These are phyloP conservation scores for Mycosphaerella sp. DNA, from an alignment of 2,329 filamentous ascomycete species.

Conservation along the genomic window DNA sequence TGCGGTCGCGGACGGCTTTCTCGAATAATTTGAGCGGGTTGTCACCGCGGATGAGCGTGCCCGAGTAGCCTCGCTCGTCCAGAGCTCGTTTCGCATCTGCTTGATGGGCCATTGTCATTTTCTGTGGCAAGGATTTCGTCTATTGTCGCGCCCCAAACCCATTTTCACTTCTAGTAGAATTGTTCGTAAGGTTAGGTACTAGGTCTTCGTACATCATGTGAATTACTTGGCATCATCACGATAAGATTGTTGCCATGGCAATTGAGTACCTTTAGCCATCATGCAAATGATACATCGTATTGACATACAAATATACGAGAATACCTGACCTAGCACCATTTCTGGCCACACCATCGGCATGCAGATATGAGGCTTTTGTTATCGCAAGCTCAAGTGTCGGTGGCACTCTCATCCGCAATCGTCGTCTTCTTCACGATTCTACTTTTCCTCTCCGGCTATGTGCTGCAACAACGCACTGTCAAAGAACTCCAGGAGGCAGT, in stretches of 20 bases:
- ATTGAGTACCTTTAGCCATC: constrained; percentile 2
- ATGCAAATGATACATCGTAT: constrained; percentile 3
- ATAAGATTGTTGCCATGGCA: neutral
- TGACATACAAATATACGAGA: too few relatives aligned
- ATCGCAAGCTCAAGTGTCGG: constrained; percentile 64
- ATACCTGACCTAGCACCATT: constrained; percentile 4
- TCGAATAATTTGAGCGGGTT: constrained; percentile 96
- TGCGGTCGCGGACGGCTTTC: constrained; percentile 90
- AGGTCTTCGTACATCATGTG: neutral
- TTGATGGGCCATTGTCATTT: constrained; percentile 48
- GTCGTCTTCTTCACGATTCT: constrained; percentile 73
- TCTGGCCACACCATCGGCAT: constrained; percentile 11
- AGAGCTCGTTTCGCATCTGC: constrained; percentile 73
- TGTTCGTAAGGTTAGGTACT: constrained; percentile 3
- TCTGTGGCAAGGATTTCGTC: too few relatives aligned
- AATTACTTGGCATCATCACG: constrained; percentile 8
- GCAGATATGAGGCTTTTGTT: constrained; percentile 20
- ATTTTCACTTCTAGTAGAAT: constrained; percentile 20
- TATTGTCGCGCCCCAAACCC: too few relatives aligned
- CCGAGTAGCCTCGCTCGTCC: constrained; percentile 80
- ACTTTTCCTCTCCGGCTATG: constrained; percentile 82
- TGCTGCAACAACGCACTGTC: constrained; percentile 79
- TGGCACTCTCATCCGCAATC: constrained; percentile 56
- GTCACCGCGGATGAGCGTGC: constrained; percentile 73
- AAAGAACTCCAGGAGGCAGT: constrained; percentile 70